Percentiles rank a stretch among this genome's conserved stretches.
phyloP scores from a whole-genome alignment of 2,329 filamentous ascomycete genomes.

The Apiospora pterosperma region DNA sequence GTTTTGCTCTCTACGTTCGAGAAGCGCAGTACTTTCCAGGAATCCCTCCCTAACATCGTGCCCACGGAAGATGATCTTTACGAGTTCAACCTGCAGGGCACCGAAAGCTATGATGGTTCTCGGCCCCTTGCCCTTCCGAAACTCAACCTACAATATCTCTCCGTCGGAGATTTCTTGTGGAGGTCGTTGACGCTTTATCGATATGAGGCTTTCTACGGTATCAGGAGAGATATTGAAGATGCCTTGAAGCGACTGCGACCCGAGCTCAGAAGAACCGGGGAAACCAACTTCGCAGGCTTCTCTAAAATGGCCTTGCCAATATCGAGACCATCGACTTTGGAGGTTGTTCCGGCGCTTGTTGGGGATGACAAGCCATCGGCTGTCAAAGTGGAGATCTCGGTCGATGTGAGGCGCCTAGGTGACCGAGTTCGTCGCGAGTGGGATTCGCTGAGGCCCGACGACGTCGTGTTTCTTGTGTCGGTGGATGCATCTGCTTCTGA shows the following conservation, averaged over 20 bases:
- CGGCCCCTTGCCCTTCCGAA: conserved; percentile 88
- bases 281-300: conserved; percentile 73
- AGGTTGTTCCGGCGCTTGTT: conserved; percentile 78
- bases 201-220: conserved; percentile 88
- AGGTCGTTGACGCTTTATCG: conserved; percentile 85
- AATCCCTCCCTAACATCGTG: conserved; percentile 68
- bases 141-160: conserved; percentile 91
- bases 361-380: conserved; percentile 79
- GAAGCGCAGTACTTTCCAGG: conserved; percentile 76
- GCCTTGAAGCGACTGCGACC: conserved; percentile 77
- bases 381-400: conserved; percentile 79
- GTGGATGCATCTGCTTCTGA: conserved; percentile 60
- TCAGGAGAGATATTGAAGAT: conserved; percentile 85
- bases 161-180: conserved; percentile 96
- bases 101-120: conserved; percentile 84
- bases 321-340: conserved; percentile 78
- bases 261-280: conserved; percentile 58
- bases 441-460: conserved; percentile 82
- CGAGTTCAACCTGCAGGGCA: conserved; percentile 72
- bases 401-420: conserved; percentile 79
- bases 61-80: conserved; percentile 84
- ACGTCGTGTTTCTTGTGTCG: conserved; percentile 83
- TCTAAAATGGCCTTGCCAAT: conserved; percentile 92
- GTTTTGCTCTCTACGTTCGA: conserved; percentile 73
- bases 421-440: conserved; percentile 79